Evolutionary conservation across 2,329 filamentous ascomycete genomes (phyloP).

Genomic region (Calonectria henricotiae): DNA sequence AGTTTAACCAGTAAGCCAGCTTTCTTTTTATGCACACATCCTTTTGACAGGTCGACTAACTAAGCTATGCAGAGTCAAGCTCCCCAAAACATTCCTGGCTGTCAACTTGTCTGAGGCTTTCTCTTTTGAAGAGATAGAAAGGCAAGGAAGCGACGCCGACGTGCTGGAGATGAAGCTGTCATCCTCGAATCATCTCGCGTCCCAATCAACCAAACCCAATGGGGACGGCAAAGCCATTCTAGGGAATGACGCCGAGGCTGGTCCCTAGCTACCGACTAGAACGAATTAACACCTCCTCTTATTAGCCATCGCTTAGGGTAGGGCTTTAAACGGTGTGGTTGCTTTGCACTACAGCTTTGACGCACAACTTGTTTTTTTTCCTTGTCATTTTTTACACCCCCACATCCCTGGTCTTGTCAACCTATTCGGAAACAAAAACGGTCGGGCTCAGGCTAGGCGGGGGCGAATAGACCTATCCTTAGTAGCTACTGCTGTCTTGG

Average conservation of each 20-base stretch:
- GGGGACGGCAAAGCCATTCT: conserved; percentile 37
- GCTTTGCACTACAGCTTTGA: conserved; percentile 10
- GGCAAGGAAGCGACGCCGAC: conserved; percentile 66
- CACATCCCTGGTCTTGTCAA: conserved; percentile 16
- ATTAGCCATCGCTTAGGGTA: conserved; percentile 27
- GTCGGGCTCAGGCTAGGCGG: conserved; percentile 7
- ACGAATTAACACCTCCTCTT: conserved; percentile 36
- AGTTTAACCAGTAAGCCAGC: conserved; percentile 88
- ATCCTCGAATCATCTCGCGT: conserved; percentile 54
- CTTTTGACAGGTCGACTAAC: conserved; percentile 42
- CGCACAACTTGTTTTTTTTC: conserved; percentile 20
- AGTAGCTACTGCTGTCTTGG: background rate
- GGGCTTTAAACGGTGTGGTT: conserved; percentile 25
- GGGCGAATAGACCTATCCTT: conserved; percentile 1
- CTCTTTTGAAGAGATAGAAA: conserved; percentile 72
- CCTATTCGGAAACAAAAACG: conserved; percentile 7
- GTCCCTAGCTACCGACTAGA: conserved; percentile 41
- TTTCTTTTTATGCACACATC: conserved; percentile 34
- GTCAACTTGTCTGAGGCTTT: conserved; percentile 77
- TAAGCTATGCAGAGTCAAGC: conserved; percentile 69
- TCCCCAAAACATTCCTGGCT: conserved; percentile 77
- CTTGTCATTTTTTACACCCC: conserved; percentile 14
- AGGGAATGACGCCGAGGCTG: conserved; percentile 44
- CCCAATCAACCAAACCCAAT: conserved; percentile 39
- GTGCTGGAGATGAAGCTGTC: conserved; percentile 66